phyloP scores from a whole-genome alignment of 495 filamentous ascomycete species.

The Lophium mytilinum region DNA sequence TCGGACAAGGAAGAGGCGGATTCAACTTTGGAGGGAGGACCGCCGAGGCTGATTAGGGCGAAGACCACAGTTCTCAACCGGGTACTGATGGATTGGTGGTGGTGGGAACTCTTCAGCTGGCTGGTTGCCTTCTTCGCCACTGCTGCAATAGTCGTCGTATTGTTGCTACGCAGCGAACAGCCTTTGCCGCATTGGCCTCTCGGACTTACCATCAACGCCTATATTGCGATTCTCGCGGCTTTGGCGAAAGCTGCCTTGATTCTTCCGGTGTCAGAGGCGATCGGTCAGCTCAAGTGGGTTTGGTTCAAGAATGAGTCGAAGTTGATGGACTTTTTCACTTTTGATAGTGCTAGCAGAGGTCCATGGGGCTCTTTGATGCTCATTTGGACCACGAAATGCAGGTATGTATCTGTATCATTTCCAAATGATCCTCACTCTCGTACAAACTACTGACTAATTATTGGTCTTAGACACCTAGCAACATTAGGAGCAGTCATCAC shows the following conservation, averaged over 20 bases:
- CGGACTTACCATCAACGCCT: slow-evolving; percentile 14
- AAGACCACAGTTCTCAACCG: slow-evolving; percentile 12
- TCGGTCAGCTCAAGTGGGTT: slow-evolving; percentile 17
- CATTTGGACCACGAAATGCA: slow-evolving; percentile 2
- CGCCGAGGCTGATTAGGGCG: not conserved
- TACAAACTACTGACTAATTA: not conserved
- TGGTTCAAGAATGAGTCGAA: slow-evolving; percentile 10
- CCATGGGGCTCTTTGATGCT: slow-evolving; percentile 17
- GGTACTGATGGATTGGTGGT: slow-evolving; percentile 19
- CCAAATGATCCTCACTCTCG: not conserved
- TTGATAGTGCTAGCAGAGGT: slow-evolving; percentile 13
- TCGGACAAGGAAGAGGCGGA: not conserved
- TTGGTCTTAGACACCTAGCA: slow-evolving; percentile 8
- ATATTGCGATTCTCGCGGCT: slow-evolving; percentile 12
- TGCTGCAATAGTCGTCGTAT: slow-evolving; percentile 9
- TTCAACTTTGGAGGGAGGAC: not conserved
- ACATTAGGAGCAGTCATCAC: slow-evolving; percentile 29
- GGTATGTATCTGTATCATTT: not conserved
- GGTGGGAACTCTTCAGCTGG: slow-evolving; percentile 14
- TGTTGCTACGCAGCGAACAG: slow-evolving; percentile 6
- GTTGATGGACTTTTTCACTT: slow-evolving; percentile 5
- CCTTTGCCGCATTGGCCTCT: slow-evolving; percentile 7
- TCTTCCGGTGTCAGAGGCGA: slow-evolving; percentile 16
- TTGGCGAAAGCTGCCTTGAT: slow-evolving; percentile 18
- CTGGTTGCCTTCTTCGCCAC: slow-evolving; percentile 4